phyloP scores from a whole-genome alignment of 2,329 filamentous ascomycete species.

The Aureobasidium sp. region DNA sequence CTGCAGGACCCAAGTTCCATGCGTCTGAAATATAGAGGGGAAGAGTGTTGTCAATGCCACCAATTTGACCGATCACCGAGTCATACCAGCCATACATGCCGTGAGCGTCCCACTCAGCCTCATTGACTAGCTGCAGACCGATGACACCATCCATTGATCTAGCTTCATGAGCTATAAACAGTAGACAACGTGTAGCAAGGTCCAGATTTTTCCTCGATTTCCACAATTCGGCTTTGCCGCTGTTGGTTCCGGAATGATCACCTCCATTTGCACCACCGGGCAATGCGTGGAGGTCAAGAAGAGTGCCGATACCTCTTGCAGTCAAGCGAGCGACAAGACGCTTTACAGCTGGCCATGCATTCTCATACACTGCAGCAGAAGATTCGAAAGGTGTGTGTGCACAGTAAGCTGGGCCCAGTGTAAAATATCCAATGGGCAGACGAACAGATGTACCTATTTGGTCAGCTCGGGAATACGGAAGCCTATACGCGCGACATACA shows the following conservation, averaged over 20 bases:
- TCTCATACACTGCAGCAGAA: slow-evolving; percentile 40
- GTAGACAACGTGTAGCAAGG: slow-evolving; percentile 38
- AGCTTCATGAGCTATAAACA: slow-evolving; percentile 43
- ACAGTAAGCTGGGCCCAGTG: slow-evolving; percentile 43
- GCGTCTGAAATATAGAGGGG: slow-evolving; percentile 51
- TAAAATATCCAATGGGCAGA: slow-evolving; percentile 53
- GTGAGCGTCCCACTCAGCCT: slow-evolving; percentile 41
- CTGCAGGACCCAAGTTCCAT: slow-evolving; percentile 42
- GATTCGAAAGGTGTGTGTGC: slow-evolving; percentile 43
- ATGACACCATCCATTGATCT: slow-evolving; percentile 37
- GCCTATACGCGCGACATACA: slow-evolving; percentile 25
- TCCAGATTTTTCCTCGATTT: slow-evolving; percentile 32
- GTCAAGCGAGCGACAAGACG: slow-evolving; percentile 38
- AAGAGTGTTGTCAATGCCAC: slow-evolving; percentile 39
- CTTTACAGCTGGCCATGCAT: slow-evolving; percentile 45
- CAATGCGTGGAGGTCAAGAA: slow-evolving; percentile 51
- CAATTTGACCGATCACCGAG: slow-evolving; percentile 38
- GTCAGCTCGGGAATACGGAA: background rate
- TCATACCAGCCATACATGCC: slow-evolving; percentile 51
- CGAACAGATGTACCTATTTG: slow-evolving; percentile 42
- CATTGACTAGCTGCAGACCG: slow-evolving; percentile 51
- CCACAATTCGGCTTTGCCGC: slow-evolving; percentile 45
- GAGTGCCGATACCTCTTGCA: slow-evolving; percentile 42
- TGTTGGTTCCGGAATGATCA: slow-evolving; percentile 48
- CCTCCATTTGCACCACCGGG: slow-evolving; percentile 50